Evolutionary conservation across 2,329 filamentous ascomycete species (phyloP), one percentile per base, ranked within the genome.

Genomic region (Alternaria panax): DNA sequence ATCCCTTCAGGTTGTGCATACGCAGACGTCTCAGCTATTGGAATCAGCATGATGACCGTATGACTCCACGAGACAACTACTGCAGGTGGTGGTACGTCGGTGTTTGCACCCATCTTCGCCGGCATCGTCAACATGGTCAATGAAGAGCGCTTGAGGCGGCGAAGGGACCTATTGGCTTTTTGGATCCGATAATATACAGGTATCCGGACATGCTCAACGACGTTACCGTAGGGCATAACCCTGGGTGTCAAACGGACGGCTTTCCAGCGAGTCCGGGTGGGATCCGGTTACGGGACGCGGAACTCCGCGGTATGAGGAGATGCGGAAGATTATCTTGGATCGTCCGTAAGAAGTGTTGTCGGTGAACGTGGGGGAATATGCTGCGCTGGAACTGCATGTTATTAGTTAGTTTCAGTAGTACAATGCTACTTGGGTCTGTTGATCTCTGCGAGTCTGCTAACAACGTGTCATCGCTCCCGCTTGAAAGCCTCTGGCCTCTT

Each of bases 11-110:
- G 87, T 0, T 81, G 87, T 56, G 87, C 78, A 0, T 85, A 85
- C 58, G 86, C 87, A 0, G 87, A 90, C 62, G 81, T 90, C 18
- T 84, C 87, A 2, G 84, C 84, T 7, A 83, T 85, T 55, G 89
- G 87, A 27, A 71, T 66, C 73, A 65, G 75, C 45, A n/a, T 89
- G 18, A 72, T 90, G 50, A 90, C 27, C 27, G 27, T 28, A 9
- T 9, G 27, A 9, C 27, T 9, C 5, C 7, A 28, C 27, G 7
- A 28, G 5, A 28, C 27, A 28, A 28, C 9, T 28, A 9, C 27
- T 28, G 27, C 7, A 28, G 27, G 27, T 28, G 5, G 5, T 28
- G 2, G 9, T 7, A 28, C 27, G n/a, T n/a, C n/a, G 27, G 27
- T 28, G 90, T 65, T 86, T 88, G 63, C 85, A 83, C 4, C 80